These are phyloP conservation scores for Nepenthes mirabilis DNA, from an alignment of 148 eudicot genomes.

Conservation along the genomic window DNA sequence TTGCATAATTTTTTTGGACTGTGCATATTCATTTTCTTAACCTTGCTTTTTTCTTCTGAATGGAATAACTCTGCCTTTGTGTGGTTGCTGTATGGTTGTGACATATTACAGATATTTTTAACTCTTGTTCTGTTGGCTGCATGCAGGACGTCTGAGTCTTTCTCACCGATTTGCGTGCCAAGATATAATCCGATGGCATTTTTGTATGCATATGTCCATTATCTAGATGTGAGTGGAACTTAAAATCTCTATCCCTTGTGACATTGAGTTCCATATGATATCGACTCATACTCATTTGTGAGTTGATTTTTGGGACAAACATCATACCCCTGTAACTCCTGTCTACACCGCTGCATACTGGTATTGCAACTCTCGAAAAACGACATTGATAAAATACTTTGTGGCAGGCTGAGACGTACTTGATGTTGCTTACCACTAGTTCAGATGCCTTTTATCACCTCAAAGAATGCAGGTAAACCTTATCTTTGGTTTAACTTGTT, in stretches of 20 bases:
- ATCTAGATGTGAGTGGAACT: conserved; percentile 66
- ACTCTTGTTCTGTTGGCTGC: conserved; percentile 13
- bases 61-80: not conserved
- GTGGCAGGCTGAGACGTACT: conserved; percentile 75
- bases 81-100: not conserved
- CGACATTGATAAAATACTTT: conserved; percentile 3
- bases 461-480: conserved; percentile 83
- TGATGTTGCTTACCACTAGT: conserved; percentile 82
- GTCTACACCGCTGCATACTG: not conserved
- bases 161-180: conserved; percentile 98
- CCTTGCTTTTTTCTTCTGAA: not conserved
- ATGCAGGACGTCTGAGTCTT: conserved; percentile 96
- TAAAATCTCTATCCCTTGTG: conserved; percentile 2
- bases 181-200: conserved; percentile 98
- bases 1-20: too few species aligned
- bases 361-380: not conserved
- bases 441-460: conserved; percentile 91
- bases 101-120: not conserved
- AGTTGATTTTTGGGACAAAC: conserved; percentile 1
- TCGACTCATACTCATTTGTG: conserved; percentile 1
- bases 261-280: not conserved
- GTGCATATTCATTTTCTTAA: too few species aligned
- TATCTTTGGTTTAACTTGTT: not conserved
- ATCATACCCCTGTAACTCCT: not conserved
- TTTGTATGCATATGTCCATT: conserved; percentile 85